phyloP scores from a whole-genome alignment of 2,329 filamentous ascomycete species.

The Diaporthe vaccinii region DNA sequence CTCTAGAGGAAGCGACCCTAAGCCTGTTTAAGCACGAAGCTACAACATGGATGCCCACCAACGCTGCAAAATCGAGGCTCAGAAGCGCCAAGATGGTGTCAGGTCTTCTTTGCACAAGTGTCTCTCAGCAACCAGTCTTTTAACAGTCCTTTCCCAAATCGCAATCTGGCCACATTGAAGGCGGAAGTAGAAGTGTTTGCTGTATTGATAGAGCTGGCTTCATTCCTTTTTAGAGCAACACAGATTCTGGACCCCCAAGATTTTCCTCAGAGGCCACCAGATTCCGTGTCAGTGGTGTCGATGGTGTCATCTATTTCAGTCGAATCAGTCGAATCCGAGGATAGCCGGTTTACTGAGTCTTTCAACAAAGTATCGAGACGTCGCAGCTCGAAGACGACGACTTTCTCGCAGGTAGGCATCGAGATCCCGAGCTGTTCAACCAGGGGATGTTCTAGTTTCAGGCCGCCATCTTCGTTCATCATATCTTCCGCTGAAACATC shows the following conservation, averaged over 20 bases:
- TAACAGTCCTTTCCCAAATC: background rate
- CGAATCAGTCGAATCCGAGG: background rate
- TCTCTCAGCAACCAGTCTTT: background rate
- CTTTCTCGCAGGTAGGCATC: background rate
- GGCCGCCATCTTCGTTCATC: background rate
- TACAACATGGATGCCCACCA: background rate
- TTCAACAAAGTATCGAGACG: background rate
- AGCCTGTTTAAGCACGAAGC: background rate
- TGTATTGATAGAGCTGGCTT: background rate
- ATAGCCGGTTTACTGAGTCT: background rate
- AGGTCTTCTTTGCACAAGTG: background rate
- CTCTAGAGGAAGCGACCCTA: background rate
- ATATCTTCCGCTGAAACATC: background rate
- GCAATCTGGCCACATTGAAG: background rate
- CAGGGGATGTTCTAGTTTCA: background rate
- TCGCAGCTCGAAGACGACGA: background rate
- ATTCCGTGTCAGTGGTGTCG: background rate
- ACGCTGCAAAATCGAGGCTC: background rate
- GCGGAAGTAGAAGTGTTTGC: background rate
- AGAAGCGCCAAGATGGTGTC: background rate
- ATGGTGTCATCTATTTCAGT: background rate
- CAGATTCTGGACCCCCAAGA: background rate
- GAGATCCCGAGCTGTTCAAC: background rate
- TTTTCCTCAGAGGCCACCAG: background rate
- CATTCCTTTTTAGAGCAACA: background rate